phyloP scores from a whole-genome alignment of 2,329 filamentous ascomycete species.

The Claviceps capensis region DNA sequence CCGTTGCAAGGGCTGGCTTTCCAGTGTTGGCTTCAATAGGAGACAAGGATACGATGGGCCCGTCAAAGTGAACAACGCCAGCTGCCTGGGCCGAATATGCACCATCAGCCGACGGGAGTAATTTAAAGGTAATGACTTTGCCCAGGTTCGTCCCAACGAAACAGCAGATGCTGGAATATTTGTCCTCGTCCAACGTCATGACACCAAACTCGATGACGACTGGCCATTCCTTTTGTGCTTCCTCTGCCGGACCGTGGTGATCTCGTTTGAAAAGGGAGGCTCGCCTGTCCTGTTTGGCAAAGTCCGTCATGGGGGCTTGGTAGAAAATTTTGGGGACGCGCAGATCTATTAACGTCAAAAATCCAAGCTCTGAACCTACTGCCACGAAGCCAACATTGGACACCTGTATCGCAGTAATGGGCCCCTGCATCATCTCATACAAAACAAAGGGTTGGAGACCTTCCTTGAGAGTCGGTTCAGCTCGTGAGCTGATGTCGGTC shows the following conservation, averaged over 20 bases:
- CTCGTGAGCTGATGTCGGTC: slow-evolving; percentile 58
- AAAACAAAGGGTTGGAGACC: slow-evolving; percentile 69
- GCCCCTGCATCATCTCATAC: slow-evolving; percentile 70
- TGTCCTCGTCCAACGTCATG: slow-evolving; percentile 84
- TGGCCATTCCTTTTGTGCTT: slow-evolving; percentile 53
- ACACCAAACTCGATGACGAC: slow-evolving; percentile 82
- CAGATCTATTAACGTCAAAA: slow-evolving; percentile 71
- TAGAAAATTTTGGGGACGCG: slow-evolving; percentile 78
- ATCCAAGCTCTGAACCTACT: slow-evolving; percentile 71
- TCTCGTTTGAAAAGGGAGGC: slow-evolving; percentile 50
- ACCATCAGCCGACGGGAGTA: slow-evolving; percentile 60
- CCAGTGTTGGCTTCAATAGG: slow-evolving; percentile 73
- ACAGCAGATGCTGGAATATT: slow-evolving; percentile 86
- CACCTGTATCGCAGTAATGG: slow-evolving; percentile 65
- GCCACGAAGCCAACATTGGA: slow-evolving; percentile 92
- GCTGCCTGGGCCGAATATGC: slow-evolving; percentile 57
- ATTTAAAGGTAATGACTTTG: slow-evolving; percentile 77
- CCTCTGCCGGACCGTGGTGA: slow-evolving; percentile 18
- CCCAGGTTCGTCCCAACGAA: slow-evolving; percentile 83
- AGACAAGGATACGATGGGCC: slow-evolving; percentile 58
- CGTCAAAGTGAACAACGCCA: slow-evolving; percentile 54
- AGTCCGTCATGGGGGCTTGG: slow-evolving; percentile 55
- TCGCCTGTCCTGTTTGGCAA: slow-evolving; percentile 64
- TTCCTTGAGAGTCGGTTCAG: slow-evolving; percentile 61
- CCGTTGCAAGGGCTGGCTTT: slow-evolving; percentile 60